Evolutionary conservation across 257 asterid genomes (phyloP), one percentile per base, ranked within the genome.

Genomic region (Verbascum thapsus): DNA sequence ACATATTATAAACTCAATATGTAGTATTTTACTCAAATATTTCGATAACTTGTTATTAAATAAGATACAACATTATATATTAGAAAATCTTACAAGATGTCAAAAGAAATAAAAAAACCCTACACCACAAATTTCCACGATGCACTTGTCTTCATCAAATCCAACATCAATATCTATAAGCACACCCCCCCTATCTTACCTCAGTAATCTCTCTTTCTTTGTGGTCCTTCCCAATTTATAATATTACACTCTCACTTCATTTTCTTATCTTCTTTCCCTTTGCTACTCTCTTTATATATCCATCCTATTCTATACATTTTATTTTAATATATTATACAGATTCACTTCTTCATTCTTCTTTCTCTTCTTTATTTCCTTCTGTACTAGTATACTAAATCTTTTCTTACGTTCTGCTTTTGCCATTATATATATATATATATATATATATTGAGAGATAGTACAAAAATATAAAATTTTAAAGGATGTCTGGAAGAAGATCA

Each of bases 401-500:
- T 15, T 37, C 5, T 26, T 26, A 26, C 48, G 12, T 15, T 56
- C 62, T 19, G 15, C 20, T 7, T 19, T 41, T 26, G 7, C 32
- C 22, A 44, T 1, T 23, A 52, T 2, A 22, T 7, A 22, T 17
- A 15, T 10, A 22, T 23, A 20, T 26, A 7, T 26, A n/a, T n/a
- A n/a, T n/a, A n/a, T n/a, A n/a, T 23, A 19, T 51, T 23, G 10
- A 2, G 10, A 50, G 8, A 7, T 6, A 35, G 19, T 40, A 19
- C 39, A 17, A 8, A 51, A 22, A 34, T 20, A 2, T 26, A 3
- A 40, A 41, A 58, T n/a, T 38, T 15, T 7, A 60, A n/a, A 71
- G 40, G 50, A 81, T 80, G 94, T 87, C 95, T 3, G 84, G 88
- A 11, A 82, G 90, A 80, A 78, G 95, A 70, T 74, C 86, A 23